A percentile compares a stretch with the other conserved stretches of the same genome.
These are phyloP conservation scores for Closterium sp. DNA, from an alignment of 139 green algal genomes.

Conservation along the genomic window DNA sequence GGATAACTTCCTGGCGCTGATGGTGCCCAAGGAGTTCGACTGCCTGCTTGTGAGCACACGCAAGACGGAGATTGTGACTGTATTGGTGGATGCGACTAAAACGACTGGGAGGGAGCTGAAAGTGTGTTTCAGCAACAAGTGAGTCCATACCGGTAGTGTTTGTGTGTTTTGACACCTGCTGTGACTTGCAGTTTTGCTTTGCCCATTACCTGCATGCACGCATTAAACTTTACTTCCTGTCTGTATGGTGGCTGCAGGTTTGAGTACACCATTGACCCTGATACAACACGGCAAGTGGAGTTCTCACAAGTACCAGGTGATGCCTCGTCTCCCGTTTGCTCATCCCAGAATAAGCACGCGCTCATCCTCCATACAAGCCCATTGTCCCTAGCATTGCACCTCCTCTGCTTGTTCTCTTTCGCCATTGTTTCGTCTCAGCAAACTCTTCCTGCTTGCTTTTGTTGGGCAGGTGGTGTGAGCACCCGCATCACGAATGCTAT, in stretches of 20 bases:
- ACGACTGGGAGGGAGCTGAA: background rate
- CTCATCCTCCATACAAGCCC: background rate
- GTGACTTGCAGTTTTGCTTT: background rate
- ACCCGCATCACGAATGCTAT: background rate
- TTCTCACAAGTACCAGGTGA: background rate
- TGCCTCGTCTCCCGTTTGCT: background rate
- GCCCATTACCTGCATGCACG: background rate
- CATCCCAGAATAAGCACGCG: too few relatives aligned
- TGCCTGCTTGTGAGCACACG: conserved; percentile 33
- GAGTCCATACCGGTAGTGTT: background rate
- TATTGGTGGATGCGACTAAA: conserved; percentile 38
- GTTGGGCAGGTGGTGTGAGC: background rate
- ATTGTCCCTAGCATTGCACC: background rate
- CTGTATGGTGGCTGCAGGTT: conserved; percentile 17
- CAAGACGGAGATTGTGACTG: conserved; percentile 44
- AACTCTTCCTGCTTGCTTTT: background rate
- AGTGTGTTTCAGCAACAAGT: conserved; percentile 37
- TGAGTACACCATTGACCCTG: conserved; percentile 22
- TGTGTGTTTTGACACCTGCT: background rate
- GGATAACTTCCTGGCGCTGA: conserved; percentile 40
- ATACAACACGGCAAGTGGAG: conserved; percentile 5
- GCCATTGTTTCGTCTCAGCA: background rate
- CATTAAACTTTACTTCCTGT: background rate
- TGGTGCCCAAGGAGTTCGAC: conserved; percentile 36
- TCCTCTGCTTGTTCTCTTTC: background rate